phyloP scores from a whole-genome alignment of 352 stramenopile species.

The Globisporangium cylindrosporum region DNA sequence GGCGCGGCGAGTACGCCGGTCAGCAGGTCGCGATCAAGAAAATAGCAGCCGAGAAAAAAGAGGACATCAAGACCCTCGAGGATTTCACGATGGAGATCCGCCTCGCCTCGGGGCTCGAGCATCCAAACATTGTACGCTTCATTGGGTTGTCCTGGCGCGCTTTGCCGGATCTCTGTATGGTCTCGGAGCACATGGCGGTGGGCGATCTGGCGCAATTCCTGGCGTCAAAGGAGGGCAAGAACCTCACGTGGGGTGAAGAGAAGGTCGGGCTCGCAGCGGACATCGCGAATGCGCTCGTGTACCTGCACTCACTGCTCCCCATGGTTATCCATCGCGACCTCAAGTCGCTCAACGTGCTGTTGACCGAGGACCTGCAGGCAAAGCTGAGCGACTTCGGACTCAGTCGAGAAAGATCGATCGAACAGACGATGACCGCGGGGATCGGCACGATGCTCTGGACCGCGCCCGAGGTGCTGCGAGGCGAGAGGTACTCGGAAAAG shows the following conservation, averaged over 20 bases:
- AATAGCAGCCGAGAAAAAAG: conserved; percentile 14
- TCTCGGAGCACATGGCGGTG: conserved; percentile 38
- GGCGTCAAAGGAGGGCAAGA: conserved; percentile 25
- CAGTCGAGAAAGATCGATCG: conserved; percentile 30
- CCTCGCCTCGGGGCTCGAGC: conserved; percentile 42
- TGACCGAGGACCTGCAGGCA: conserved; percentile 36
- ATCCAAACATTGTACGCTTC: conserved; percentile 54
- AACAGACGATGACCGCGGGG: conserved; percentile 39
- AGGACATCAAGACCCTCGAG: conserved; percentile 25
- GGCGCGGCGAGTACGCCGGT: conserved; percentile 18
- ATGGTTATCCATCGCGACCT: conserved; percentile 45
- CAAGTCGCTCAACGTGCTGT: conserved; percentile 47
- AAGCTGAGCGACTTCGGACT: conserved; percentile 56
- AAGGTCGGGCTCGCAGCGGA: conserved; percentile 41
- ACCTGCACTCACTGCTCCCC: conserved; percentile 47
- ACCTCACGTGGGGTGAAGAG: conserved; percentile 34
- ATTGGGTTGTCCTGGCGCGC: conserved; percentile 46
- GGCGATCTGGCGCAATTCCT: conserved; percentile 40
- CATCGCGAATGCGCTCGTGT: conserved; percentile 48
- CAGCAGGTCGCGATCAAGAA: conserved; percentile 29
- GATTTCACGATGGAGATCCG: conserved; percentile 48
- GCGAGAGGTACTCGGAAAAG: conserved; percentile 39
- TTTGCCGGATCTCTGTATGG: conserved; percentile 42
- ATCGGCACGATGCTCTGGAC: conserved; percentile 46
- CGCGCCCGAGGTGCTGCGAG: conserved; percentile 44